A percentile compares a stretch with the other conserved stretches of the same genome.
phyloP scores from a whole-genome alignment of 352 stramenopile genomes.

The Globisporangium echinulatum region DNA sequence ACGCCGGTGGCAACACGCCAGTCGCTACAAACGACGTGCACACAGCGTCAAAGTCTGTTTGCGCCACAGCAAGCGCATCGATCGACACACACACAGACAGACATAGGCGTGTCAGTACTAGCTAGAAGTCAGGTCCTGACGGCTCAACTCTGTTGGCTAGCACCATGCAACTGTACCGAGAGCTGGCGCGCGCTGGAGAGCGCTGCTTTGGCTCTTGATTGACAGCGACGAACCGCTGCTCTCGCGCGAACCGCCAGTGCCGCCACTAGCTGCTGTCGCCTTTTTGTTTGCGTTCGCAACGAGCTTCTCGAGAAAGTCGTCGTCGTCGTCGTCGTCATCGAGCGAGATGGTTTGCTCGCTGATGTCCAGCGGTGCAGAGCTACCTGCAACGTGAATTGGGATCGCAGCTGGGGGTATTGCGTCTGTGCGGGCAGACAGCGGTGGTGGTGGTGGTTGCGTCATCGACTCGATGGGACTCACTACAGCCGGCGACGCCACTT shows the following conservation, averaged over 20 bases:
- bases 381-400: constrained; percentile 5
- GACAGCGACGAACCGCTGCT: constrained; percentile 48
- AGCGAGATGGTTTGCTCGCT: constrained; percentile 23
- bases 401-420: constrained; percentile 13
- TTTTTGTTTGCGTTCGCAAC: constrained; percentile 48
- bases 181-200: constrained; percentile 13
- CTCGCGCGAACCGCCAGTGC: constrained; percentile 27
- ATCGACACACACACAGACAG: background rate
- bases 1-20: constrained; percentile 26
- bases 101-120: no score
- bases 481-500: no score
- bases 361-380: background rate
- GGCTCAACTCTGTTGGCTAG: background rate
- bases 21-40: constrained; percentile 29
- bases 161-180: constrained; percentile 1
- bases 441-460: background rate
- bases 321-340: constrained; percentile 28
- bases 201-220: constrained; percentile 56
- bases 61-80: background rate
- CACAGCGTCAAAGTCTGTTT: constrained; percentile 26
- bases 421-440: background rate
- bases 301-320: constrained; percentile 54
- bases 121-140: no score
- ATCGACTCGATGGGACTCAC: no score
- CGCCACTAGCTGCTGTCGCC: constrained; percentile 3